Percentiles rank a stretch among this genome's conserved stretches.
Conservation (phyloP, 169 alveolate genomes). For the Ichthyophthirius multifiliis region DNA sequence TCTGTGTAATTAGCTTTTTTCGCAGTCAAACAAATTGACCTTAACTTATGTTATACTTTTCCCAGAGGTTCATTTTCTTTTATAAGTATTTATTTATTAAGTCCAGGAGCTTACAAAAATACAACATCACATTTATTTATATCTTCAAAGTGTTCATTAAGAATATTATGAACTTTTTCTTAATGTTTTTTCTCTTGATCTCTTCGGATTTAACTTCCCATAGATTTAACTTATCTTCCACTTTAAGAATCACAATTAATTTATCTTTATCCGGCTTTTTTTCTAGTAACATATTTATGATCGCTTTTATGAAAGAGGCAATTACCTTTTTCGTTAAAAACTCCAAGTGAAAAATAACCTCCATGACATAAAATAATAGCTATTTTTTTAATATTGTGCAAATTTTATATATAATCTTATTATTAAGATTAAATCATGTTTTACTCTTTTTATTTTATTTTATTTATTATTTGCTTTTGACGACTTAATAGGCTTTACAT, state of each 20-base stretch:
- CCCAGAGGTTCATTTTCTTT: slow-evolving; percentile 51
- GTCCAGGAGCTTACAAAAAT: slow-evolving; percentile 67
- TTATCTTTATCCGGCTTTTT: slow-evolving; percentile 71
- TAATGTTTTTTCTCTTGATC: slow-evolving; percentile 66
- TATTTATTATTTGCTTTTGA: slow-evolving; percentile 14
- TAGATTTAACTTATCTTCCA: slow-evolving; percentile 44
- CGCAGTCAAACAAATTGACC: slow-evolving; percentile 49
- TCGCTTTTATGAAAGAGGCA: slow-evolving; percentile 61
- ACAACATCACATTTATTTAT: slow-evolving; percentile 47
- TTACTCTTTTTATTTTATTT: slow-evolving; percentile 4
- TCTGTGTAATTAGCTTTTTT: slow-evolving; percentile 62
- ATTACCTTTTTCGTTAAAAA: slow-evolving; percentile 46
- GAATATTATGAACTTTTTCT: slow-evolving; percentile 51
- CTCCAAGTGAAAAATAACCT: slow-evolving; percentile 59
- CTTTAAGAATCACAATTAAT: slow-evolving; percentile 4
- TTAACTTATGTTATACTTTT: slow-evolving; percentile 43
- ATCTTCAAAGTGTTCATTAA: slow-evolving; percentile 33
- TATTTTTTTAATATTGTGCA: neutral
- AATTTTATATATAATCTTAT: slow-evolving; percentile 7
- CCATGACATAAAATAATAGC: slow-evolving; percentile 71
- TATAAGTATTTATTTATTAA: slow-evolving; percentile 52
- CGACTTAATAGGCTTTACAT: slow-evolving; percentile 32
- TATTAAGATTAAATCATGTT: neutral
- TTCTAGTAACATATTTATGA: slow-evolving; percentile 69
- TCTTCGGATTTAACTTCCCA: slow-evolving; percentile 67